These are phyloP conservation scores for Rubia yunnanensis DNA, from an alignment of 257 asterid genomes.

Conservation along the genomic window DNA sequence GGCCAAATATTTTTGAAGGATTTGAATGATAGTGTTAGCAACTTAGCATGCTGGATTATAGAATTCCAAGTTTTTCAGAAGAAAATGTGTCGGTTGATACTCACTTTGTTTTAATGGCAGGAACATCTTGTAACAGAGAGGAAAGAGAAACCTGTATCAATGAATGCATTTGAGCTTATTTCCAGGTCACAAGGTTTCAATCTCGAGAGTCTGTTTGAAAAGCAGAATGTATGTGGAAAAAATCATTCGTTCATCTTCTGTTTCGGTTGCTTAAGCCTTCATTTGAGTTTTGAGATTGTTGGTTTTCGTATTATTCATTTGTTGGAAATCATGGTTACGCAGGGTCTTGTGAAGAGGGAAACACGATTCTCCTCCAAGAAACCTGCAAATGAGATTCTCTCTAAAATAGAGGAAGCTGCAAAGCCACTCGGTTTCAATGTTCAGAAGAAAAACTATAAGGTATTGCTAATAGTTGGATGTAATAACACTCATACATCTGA, in stretches of 20 bases:
- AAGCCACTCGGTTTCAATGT: conserved; percentile 77
- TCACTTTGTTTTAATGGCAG: conserved; percentile 24
- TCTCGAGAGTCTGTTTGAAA: conserved; percentile 63
- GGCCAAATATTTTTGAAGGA: background rate
- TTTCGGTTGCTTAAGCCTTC: background rate
- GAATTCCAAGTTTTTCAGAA: background rate
- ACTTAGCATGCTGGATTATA: background rate
- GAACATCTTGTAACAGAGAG: conserved; percentile 61
- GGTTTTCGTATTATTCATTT: background rate
- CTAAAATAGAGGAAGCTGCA: conserved; percentile 75
- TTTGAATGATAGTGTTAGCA: background rate
- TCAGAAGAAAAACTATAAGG: conserved; percentile 67
- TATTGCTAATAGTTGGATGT: background rate
- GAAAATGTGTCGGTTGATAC: background rate
- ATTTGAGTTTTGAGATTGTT: background rate
- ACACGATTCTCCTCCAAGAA: conserved; percentile 62
- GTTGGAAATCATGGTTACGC: conserved; percentile 17
- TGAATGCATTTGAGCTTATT: conserved; percentile 79
- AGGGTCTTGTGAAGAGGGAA: conserved; percentile 61
- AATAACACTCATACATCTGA: no score
- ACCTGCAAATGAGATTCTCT: conserved; percentile 62
- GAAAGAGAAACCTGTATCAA: conserved; percentile 71
- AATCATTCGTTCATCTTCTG: background rate
- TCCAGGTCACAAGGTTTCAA: conserved; percentile 70
- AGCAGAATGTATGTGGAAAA: conserved; percentile 39